These are phyloP conservation scores for Erigeron canadensis DNA, from an alignment of 129 eudicot species.

Conservation along the genomic window DNA sequence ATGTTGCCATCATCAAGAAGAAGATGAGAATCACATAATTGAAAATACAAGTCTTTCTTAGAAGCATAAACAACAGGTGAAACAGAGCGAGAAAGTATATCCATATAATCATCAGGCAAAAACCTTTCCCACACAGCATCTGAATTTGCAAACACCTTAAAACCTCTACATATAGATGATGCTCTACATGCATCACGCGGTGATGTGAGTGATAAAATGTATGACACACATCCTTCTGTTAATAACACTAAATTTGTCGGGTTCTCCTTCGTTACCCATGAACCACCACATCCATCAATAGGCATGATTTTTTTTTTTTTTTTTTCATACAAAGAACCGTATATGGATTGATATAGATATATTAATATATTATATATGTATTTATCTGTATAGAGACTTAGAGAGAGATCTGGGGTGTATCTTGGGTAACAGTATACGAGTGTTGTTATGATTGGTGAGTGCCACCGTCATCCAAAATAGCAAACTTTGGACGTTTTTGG, in stretches of 20 bases:
- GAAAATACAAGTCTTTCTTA: slow-evolving; percentile 5
- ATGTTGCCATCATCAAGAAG: slow-evolving; percentile 40
- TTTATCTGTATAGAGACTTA: too few relatives aligned
- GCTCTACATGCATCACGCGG: slow-evolving; percentile 58
- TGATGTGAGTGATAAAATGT: slow-evolving; percentile 45
- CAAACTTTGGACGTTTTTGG: not conserved
- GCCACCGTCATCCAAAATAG: slow-evolving; percentile 32
- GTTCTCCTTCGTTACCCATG: not conserved
- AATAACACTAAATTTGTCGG: slow-evolving; percentile 7
- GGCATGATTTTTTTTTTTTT: not conserved
- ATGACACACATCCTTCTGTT: slow-evolving; percentile 52
- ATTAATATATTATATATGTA: too few relatives aligned
- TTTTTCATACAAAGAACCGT: not conserved
- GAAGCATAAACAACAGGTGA: not conserved
- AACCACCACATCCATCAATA: not conserved
- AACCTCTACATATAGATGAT: slow-evolving; percentile 31
- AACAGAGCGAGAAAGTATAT: not conserved
- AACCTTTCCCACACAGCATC: slow-evolving; percentile 60
- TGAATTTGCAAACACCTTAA: slow-evolving; percentile 50
- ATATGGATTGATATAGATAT: not conserved
- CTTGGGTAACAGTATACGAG: not conserved
- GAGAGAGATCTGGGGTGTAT: slow-evolving; percentile 29
- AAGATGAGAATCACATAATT: not conserved
- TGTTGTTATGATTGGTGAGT: slow-evolving; percentile 28
- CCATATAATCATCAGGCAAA: slow-evolving; percentile 5